Conservation (phyloP, 257 asterid genomes). For the Euphrasia confusa region DNA sequence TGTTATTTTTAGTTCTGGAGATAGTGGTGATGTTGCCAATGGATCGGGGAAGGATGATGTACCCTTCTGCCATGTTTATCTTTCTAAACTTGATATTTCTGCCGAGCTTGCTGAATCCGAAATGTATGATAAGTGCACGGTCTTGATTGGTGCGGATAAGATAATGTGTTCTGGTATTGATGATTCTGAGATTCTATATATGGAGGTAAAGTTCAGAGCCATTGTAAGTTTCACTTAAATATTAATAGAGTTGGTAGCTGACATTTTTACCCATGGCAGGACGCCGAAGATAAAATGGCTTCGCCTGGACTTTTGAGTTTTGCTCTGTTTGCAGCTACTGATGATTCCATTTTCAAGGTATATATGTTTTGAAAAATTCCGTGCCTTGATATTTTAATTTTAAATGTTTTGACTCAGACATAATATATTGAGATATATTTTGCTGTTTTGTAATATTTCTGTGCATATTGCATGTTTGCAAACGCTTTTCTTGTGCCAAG, state of each 20-base stretch:
- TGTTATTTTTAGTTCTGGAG: conserved; percentile 27
- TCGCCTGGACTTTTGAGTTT: conserved; percentile 33
- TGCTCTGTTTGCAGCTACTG: conserved; percentile 42
- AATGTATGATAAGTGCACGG: conserved; percentile 52
- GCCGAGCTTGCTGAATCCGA: conserved; percentile 76
- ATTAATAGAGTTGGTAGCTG: neutral
- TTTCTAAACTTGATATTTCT: conserved; percentile 82
- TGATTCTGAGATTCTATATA: conserved; percentile 40
- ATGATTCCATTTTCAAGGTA: conserved; percentile 82
- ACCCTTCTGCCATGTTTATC: conserved; percentile 43
- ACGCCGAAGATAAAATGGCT: conserved; percentile 32
- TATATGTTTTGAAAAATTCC: conserved; percentile 9
- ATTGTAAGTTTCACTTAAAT: conserved; percentile 9
- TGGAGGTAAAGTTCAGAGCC: conserved; percentile 54
- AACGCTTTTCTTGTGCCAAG: neutral
- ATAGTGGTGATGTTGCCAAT: conserved; percentile 28
- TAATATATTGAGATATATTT: neutral
- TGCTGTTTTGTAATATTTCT: neutral
- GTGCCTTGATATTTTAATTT: neutral
- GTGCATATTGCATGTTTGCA: neutral
- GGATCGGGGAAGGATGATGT: conserved; percentile 43
- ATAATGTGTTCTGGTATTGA: conserved; percentile 33
- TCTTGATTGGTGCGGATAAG: conserved; percentile 41
- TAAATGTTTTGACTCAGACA: neutral
- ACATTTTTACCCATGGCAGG: conserved; percentile 37